Evolutionary conservation across 208 protist species (phyloP), one percentile per base, ranked within the genome.

Genomic region (Angomonas ambiguus): DNA sequence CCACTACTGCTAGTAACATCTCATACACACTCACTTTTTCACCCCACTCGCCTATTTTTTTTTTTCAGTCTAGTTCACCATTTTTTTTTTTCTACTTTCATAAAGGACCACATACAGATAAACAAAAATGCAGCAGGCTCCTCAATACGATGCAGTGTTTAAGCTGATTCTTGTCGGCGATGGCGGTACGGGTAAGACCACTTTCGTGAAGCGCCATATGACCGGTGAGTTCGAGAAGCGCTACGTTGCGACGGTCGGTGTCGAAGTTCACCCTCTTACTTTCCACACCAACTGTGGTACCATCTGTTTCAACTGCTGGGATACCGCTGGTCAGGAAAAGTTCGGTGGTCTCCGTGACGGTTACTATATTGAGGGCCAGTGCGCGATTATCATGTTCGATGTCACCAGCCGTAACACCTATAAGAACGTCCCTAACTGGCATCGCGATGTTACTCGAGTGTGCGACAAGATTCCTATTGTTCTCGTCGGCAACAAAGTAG

Each of bases 351-450:
- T 99, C 34, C 97, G 91, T 74, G 99, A 99, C 79, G 99, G 98
- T 48, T 99, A 99, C 87, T 99, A 99, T 82, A 97, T 98, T 81
- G 94, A 99, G 85, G 98, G 98, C 38, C 93, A 99, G 77, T 98
- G 97, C 72, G 99, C 98, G 55, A 99, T 99, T 85, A 99, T 99
- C 78, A 99, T 99, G 99, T 99, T 99, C 74, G 99, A 99, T 75
- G 98, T 99, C 30, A 99, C 99, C 38, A 98, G 98, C 53, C 96
- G 98, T 67, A 90, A 98, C 32, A 99, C 99, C 32, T 99, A 99
- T 96, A 99, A 99, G 87, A 99, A 99, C 86, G 98, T 99, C 42
- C 97, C 98, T 45, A 99, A 99, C 87, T 99, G 99, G 99, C 94
- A 99, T 83, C 86, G 96, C 63, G 99, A 99, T 87, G 95, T 99